These are phyloP conservation scores for Eucalyptus cloeziana DNA, from an alignment of 345 rosid species.

Conservation along the genomic window DNA sequence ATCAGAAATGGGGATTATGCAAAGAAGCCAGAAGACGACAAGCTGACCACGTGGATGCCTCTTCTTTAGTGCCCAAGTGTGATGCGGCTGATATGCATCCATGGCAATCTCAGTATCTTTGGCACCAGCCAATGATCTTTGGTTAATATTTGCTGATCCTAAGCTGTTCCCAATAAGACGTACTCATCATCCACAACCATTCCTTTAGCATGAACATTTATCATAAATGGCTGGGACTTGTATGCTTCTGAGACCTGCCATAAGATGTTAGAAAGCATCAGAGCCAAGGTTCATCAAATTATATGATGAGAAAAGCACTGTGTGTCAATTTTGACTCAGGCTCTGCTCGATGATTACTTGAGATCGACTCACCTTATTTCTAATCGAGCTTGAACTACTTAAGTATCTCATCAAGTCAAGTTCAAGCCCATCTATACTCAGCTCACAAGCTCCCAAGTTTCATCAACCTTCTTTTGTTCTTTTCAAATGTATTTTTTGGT, in stretches of 20 bases:
- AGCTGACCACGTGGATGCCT: conserved; percentile 81
- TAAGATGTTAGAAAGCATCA: not conserved
- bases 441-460: not conserved
- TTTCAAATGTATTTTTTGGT: not conserved
- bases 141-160: conserved; percentile 92
- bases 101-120: conserved; percentile 91
- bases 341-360: not conserved
- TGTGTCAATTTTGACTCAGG: not conserved
- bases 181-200: conserved; percentile 92
- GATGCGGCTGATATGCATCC: conserved; percentile 96
- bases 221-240: conserved; percentile 54
- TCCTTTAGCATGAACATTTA: conserved; percentile 91
- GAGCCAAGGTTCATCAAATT: not conserved
- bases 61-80: conserved; percentile 53
- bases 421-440: not conserved
- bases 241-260: conserved; percentile 42
- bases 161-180: conserved; percentile 86
- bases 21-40: not conserved
- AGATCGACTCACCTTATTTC: not conserved
- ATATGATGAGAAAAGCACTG: not conserved
- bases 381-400: not conserved
- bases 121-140: conserved; percentile 91
- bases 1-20: not conserved
- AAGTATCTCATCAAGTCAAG: not conserved
- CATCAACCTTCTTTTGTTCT: not conserved